A percentile compares a stretch with the other conserved stretches of the same genome.
phyloP scores from a whole-genome alignment of 805 yeast genomes.

The Ogataea pilisensis region DNA sequence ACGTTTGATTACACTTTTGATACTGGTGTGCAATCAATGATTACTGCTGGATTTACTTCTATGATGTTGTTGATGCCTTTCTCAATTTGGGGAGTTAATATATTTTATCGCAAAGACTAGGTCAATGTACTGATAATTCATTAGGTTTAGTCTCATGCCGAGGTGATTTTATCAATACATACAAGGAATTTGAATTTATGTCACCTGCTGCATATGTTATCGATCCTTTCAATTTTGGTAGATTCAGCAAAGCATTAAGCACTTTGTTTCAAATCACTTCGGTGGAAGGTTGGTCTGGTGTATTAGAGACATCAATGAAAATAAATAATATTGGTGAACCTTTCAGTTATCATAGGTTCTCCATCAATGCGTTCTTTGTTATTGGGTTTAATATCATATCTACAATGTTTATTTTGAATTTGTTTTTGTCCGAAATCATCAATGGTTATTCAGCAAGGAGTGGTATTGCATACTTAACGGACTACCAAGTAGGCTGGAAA shows the following conservation, averaged over 20 bases:
- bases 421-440: conserved; percentile 80
- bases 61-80: conserved; percentile 72
- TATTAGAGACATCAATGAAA: conserved; percentile 56
- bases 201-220: conserved; percentile 62
- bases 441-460: conserved; percentile 67
- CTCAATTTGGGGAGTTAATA: conserved; percentile 78
- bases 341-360: conserved; percentile 46
- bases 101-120: conserved; percentile 67
- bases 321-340: conserved; percentile 66
- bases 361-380: conserved; percentile 64
- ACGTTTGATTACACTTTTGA: conserved; percentile 74
- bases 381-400: conserved; percentile 69
- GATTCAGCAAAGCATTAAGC: conserved; percentile 57
- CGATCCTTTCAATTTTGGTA: conserved; percentile 59
- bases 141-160: conserved; percentile 41
- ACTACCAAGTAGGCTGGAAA: conserved; percentile 75
- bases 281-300: conserved; percentile 85
- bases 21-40: conserved; percentile 66
- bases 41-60: conserved; percentile 60
- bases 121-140: conserved; percentile 57
- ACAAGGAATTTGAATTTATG: conserved; percentile 63
- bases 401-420: conserved; percentile 72
- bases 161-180: conserved; percentile 51
- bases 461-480: conserved; percentile 76
- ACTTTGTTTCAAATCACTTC: conserved; percentile 75